Conservation (phyloP, 371 early-diverging fungal species). For the Circinella umbellata region DNA sequence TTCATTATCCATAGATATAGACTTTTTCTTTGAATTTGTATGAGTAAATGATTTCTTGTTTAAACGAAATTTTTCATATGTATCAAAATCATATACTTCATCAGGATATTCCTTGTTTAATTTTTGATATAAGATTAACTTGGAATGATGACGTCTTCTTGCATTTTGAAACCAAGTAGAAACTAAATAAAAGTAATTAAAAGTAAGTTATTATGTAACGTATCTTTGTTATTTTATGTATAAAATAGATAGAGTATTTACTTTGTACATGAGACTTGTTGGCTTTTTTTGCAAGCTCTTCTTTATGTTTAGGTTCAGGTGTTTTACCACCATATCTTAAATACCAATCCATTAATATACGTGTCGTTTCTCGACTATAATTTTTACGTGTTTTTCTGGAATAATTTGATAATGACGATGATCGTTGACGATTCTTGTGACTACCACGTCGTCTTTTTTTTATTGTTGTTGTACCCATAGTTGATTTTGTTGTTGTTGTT, state of each 20-base stretch:
- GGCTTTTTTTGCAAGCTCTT: constrained; percentile 26
- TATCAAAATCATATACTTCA: constrained; percentile 34
- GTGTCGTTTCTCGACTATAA: constrained; percentile 31
- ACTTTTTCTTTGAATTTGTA: background rate
- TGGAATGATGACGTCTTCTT: constrained; percentile 37
- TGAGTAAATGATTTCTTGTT: background rate
- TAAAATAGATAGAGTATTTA: constrained; percentile 18
- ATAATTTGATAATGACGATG: background rate
- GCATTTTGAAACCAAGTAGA: constrained; percentile 55
- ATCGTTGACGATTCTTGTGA: background rate
- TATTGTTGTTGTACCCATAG: too few relatives aligned
- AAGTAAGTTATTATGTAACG: too few relatives aligned
- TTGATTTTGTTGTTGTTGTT: background rate
- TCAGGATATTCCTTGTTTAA: constrained; percentile 23
- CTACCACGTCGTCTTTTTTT: too few relatives aligned
- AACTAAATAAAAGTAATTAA: constrained; percentile 21
- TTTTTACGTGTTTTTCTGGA: constrained; percentile 42
- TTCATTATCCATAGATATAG: background rate
- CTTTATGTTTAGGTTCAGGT: constrained; percentile 30
- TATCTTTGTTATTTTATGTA: too few relatives aligned
- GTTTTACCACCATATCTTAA: constrained; percentile 33
- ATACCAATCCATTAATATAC: constrained; percentile 44
- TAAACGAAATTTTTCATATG: constrained; percentile 23
- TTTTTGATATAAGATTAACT: constrained; percentile 30
- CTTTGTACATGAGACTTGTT: constrained; percentile 34